phyloP scores from a whole-genome alignment of 1,284 basidiomycete species.

The Mycena sp. region DNA sequence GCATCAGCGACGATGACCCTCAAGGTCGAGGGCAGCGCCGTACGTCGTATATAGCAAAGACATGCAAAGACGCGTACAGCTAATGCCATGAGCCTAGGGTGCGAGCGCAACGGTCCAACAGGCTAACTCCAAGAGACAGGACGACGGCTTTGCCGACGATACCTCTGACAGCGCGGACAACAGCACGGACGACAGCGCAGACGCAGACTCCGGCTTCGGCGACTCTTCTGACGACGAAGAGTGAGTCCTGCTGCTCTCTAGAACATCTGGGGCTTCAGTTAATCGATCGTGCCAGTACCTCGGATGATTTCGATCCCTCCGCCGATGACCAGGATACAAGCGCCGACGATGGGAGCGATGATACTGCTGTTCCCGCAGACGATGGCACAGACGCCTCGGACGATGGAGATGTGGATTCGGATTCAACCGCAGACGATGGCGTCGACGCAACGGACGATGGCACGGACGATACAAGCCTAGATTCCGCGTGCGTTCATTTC shows the following conservation, averaged over 20 bases:
- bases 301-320: too few species aligned
- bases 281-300: background rate
- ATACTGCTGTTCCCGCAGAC: background rate
- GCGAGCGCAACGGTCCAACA: slow-evolving; percentile 20
- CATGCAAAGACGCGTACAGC: background rate
- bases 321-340: too few species aligned
- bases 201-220: background rate
- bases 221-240: background rate
- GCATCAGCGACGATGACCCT: slow-evolving; percentile 40
- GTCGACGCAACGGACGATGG: background rate
- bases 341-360: background rate
- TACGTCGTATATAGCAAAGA: background rate
- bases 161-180: too few species aligned
- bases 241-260: background rate
- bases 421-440: background rate
- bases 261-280: background rate
- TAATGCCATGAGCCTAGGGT: background rate
- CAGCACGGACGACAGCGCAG: background rate
- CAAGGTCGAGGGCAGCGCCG: slow-evolving; percentile 16
- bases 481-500: too few species aligned
- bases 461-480: background rate
- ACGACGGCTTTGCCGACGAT: too few species aligned
- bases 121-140: slow-evolving; percentile 5
- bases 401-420: too few species aligned
- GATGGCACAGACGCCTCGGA: background rate